Base-by-base conservation (phyloP, 345 rosid genomes). In the Rhodamnia argentea region DNA sequence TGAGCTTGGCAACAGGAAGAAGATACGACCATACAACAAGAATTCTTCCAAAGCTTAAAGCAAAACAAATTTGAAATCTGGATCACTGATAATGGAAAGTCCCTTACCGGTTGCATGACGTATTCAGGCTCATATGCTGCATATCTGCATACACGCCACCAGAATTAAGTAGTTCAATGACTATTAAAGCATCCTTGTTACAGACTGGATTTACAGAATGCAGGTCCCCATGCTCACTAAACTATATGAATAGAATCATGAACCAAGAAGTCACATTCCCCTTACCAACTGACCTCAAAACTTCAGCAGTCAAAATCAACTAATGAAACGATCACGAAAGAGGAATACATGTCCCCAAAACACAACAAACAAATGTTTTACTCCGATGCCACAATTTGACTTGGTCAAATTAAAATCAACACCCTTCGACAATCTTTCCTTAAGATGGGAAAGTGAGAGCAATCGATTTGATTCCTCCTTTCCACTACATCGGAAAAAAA, bases 101-200 rank as follows among this genome's bases (percentile, higher is more conserved):
- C 85, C 85, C 88, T 89, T 85, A 96, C 95, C 94, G 93, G 98
- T 86, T 95, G 95, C 56, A 93, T 93, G 88, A 93, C 88, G 84
- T 92, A 95, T 83, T 95, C 98, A 83, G 93, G 92, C 85, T 93
- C 97, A 86, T 93, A 95, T 55, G 95, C 85, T 70, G 98, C 86
- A 88, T 92, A 94, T 86, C 99, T 96, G 93, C 92, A 90, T 59
- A 58, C 78, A 70, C 78, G 78, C 47, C 78, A 70, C 78, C 78
- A 70, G 78, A 76, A 84, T 74, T 44, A 76, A 86, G 84, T 47
- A 40, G 84, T 83, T 86, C 74, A 58, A 86, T 29, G 40, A 84
- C 59, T 62, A 86, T 14, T 13, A 60, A 64, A 88, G 20, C 29
- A 9, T 70, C 78, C 26, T 70, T 70, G 78, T 37, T 37, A 52